Base-by-base conservation (phyloP, 2,329 filamentous ascomycete genomes). In the Colletotrichum horii region DNA sequence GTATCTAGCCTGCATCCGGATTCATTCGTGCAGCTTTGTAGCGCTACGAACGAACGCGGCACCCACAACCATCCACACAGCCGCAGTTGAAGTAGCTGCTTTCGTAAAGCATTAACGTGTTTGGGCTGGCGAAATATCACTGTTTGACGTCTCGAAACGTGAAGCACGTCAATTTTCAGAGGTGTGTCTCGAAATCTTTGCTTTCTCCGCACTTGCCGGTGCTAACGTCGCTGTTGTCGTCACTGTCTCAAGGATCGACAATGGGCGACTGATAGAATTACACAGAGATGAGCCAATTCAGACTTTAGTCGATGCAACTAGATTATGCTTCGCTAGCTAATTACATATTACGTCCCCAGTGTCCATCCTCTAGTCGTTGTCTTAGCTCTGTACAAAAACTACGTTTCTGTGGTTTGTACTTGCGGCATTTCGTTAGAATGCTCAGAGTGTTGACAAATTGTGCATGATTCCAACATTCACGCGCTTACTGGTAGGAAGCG, bases 401-500 rank as follows among this genome's bases (percentile, higher is more conserved):
- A 52, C n/a, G n/a, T 52, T 52, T 22, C n/a, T 52, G 43, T 24
- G 19, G 11, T 52, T 48, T 24, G 43, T 22, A 22, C 43, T 8
- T 52, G 43, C 43, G 43, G 22, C 43, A 52, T 52, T 22, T 52
- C n/a, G 24, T 14, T 52, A 52, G 11, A 8, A 52, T 52, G 43
- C 43, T 52, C 43, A 52, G 43, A 22, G n/a, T 52, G 4, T 52
- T 22, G 43, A 52, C n/a, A 52, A 52, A 52, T n/a, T n/a, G 43
- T 22, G 43, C 43, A 52, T 52, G 22, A 16, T 14, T 14, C 11
- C 43, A 52, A 52, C 2, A 22, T 14, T 52, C 43, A 52, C 43
- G n/a, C 61, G 34, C 61, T 64, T 64, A 75, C 70, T 75, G 73
- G 64, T 75, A 75, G n/a, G 62, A 52, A 62, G 78, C 77, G 55